Base-by-base conservation (phyloP, 2,329 filamentous ascomycete species). In the Trichophyton mentagrophytes region DNA sequence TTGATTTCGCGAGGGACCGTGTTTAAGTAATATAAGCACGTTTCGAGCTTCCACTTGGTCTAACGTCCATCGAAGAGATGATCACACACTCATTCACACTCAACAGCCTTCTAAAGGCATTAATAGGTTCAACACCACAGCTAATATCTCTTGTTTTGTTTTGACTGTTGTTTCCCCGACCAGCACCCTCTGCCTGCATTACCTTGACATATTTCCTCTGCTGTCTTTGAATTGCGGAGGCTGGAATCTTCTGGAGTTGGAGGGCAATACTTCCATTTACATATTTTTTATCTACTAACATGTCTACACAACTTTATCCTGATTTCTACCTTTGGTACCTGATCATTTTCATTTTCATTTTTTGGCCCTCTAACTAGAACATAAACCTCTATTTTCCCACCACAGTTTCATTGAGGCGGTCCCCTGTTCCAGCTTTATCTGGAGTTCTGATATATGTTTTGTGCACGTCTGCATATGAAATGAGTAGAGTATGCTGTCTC, bases 1-100 rank as follows among this genome's bases (percentile, higher is more conserved):
- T 95, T 64, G 90, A 95, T 75, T 95, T 93, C 80, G 88, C 90
- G 13, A 75, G 77, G 58, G 80, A 82, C 64, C 72, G 80, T 51
- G 80, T 82, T 51, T 78, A 67, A 57, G 20, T 13, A 38, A 38
- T 3, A 38, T 1, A 11, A 38, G 33, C 33, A 38, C 9, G 2
- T 38, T 38, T 38, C 33, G 33, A 38, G 33, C 33, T 38, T 38
- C 11, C 33, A 38, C 9, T 38, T 3, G 33, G 11, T 13, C 33
- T 11, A 38, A 36, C 38, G 15, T 38, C 22, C 47, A 27, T 15
- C 3, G 22, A n/a, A 9, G 11, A 38, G 33, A 20, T 51, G 3
- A 6, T 51, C 13, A 51, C 25, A 25, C 13, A 17, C 8, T 8
- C n/a, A 25, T 51, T 13, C 9, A 51, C 46, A 51, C 22, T 13